Conservation (phyloP, 192 early-diverging fungal genomes). For the Phlyctochytrium planicorne region DNA sequence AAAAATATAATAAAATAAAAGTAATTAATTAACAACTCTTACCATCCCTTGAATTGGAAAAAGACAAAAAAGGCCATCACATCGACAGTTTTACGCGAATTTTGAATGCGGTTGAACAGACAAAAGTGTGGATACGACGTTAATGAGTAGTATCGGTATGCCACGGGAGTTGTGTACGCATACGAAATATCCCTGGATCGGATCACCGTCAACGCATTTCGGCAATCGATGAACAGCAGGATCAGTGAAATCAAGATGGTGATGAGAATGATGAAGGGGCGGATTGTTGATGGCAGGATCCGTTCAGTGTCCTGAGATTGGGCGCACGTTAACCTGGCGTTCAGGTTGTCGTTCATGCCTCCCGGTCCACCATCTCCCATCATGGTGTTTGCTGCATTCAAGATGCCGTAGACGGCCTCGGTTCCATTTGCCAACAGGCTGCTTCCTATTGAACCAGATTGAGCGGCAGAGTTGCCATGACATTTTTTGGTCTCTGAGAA, state of each 20-base stretch:
- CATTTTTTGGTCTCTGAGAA: neutral
- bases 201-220: conserved; percentile 64
- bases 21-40: neutral
- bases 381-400: too few relatives aligned
- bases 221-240: conserved; percentile 66
- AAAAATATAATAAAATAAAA: neutral
- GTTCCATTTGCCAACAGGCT: too few relatives aligned
- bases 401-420: too few relatives aligned
- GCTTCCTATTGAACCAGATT: too few relatives aligned
- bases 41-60: conserved; percentile 74
- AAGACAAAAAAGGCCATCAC: conserved; percentile 79
- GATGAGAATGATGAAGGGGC: conserved; percentile 47
- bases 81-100: conserved; percentile 62
- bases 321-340: too few relatives aligned
- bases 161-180: conserved; percentile 70
- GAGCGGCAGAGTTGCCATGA: neutral
- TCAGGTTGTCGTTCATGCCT: too few relatives aligned
- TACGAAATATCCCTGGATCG: conserved; percentile 71
- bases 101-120: conserved; percentile 72
- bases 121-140: conserved; percentile 78
- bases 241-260: conserved; percentile 70
- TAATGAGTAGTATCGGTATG: conserved; percentile 73
- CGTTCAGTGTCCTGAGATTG: too few relatives aligned
- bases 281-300: conserved; percentile 10
- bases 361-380: too few relatives aligned